phyloP scores from a whole-genome alignment of 352 stramenopile genomes.

The Pythium folliculosum region DNA sequence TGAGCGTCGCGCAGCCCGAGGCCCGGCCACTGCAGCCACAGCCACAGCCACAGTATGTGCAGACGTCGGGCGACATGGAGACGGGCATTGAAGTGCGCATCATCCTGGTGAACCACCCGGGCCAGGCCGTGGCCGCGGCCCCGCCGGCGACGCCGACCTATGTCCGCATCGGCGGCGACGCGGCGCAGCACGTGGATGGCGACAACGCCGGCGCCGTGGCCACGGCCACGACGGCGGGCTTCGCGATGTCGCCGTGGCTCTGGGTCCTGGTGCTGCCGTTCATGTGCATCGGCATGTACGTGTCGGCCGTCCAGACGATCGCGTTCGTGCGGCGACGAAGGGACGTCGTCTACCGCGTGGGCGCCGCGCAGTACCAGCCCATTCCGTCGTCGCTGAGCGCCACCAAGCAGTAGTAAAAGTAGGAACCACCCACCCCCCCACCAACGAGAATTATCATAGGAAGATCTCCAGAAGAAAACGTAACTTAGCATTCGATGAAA shows the following conservation, averaged over 20 bases:
- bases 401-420: slow-evolving; percentile 3
- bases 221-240: slow-evolving; percentile 24
- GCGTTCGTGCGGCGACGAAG: slow-evolving; percentile 55
- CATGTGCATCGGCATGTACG: slow-evolving; percentile 62
- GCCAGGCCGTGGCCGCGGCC: not conserved
- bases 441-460: not conserved
- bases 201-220: slow-evolving; percentile 8
- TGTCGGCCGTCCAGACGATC: slow-evolving; percentile 38
- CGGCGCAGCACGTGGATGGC: slow-evolving; percentile 23
- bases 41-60: slow-evolving; percentile 10
- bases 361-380: slow-evolving; percentile 70
- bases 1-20: not conserved
- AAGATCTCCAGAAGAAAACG: not conserved
- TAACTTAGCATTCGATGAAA: not conserved
- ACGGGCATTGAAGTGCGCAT: slow-evolving; percentile 30
- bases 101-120: slow-evolving; percentile 28
- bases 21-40: not conserved
- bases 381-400: slow-evolving; percentile 37
- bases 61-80: slow-evolving; percentile 10
- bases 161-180: slow-evolving; percentile 26
- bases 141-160: slow-evolving; percentile 8
- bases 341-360: slow-evolving; percentile 60
- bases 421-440: not conserved
- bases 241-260: slow-evolving; percentile 37
- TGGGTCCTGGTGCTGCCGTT: slow-evolving; percentile 67